Conservation (phyloP, 306 rosid genomes). For the Begonia masoniana region DNA sequence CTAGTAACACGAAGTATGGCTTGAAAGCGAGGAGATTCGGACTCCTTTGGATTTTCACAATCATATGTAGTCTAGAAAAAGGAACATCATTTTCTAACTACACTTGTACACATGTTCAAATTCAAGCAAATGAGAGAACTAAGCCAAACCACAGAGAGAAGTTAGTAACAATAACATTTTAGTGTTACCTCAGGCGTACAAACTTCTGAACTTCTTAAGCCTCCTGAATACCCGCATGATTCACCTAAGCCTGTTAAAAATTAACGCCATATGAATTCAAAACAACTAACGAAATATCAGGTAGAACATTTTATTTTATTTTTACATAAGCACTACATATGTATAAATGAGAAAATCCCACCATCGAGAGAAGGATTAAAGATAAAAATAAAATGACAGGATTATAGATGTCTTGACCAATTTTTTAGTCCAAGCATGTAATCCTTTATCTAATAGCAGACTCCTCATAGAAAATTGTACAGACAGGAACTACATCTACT, state of each 20-base stretch:
- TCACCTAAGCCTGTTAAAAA: conserved; percentile 44
- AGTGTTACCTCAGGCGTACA: conserved; percentile 81
- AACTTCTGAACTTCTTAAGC: conserved; percentile 51
- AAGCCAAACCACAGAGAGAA: background rate
- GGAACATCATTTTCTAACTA: conserved; percentile 1
- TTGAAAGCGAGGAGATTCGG: conserved; percentile 99
- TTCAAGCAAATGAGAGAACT: background rate
- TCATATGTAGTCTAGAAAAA: conserved; percentile 59
- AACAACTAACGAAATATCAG: conserved; percentile 5
- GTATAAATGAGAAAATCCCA: no score
- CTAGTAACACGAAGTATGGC: conserved; percentile 88
- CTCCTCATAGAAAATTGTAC: no score
- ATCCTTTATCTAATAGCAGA: no score
- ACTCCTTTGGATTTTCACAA: conserved; percentile 94
- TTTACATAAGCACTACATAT: no score
- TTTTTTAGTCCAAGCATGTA: no score
- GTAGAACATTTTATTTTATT: no score
- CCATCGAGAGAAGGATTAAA: no score
- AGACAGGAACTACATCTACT: no score
- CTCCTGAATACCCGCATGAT: conserved; percentile 44
- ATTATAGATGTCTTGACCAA: no score
- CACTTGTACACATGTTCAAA: background rate
- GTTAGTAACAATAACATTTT: conserved; percentile 6
- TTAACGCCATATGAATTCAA: background rate
- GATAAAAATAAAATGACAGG: no score